Base-by-base conservation (phyloP, 257 asterid species). In the Lithospermum erythrorhizon region DNA sequence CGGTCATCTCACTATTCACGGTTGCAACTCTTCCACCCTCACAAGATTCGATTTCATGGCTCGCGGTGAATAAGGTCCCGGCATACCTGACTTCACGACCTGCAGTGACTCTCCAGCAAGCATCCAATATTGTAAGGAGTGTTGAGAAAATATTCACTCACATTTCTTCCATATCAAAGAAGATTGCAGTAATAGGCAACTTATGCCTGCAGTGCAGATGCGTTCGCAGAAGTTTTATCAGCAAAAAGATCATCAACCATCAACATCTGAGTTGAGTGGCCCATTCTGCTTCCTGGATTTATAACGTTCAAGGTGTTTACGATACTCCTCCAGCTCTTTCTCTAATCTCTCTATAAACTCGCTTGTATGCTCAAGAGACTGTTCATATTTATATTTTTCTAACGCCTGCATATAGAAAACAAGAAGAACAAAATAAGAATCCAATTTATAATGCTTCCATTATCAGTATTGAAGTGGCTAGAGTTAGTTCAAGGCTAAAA, bases 291-390 rank as follows among this genome's bases (percentile, higher is more conserved):
- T 72, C 68, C 55, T 67, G 66, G 79, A 81, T 47, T 66, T 69
- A 59, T 65, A 83, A 66, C 80, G 93, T 58, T 82, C 85, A 73
- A 85, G 69, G 66, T 88, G 90, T 66, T 83, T 75, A 66, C 59
- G 85, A 76, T 82, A 88, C 61, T 82, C 85, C 75, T 75, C 90
- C 71, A 93, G 82, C 69, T 89, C 97, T 74, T 81, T 79, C 78
- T 89, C 96, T 87, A 93, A 61, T 68, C 76, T 93, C 72, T 93
- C 98, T 57, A 93, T 84, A 73, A 93, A 86, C 72, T 81, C 79
- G 70, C 95, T 81, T 10, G 94, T 89, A 75, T 93, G 97, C 78
- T 93, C 98, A 24, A 93, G 77, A 48, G 97, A 89, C 65, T 93
- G 96, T 74, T 78, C 90, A 29, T 73, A 72, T 62, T 72, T 77